Evolutionary conservation across 305 asterid genomes (phyloP), one percentile per base, ranked within the genome.

Genomic region (Solanum hybrid): DNA sequence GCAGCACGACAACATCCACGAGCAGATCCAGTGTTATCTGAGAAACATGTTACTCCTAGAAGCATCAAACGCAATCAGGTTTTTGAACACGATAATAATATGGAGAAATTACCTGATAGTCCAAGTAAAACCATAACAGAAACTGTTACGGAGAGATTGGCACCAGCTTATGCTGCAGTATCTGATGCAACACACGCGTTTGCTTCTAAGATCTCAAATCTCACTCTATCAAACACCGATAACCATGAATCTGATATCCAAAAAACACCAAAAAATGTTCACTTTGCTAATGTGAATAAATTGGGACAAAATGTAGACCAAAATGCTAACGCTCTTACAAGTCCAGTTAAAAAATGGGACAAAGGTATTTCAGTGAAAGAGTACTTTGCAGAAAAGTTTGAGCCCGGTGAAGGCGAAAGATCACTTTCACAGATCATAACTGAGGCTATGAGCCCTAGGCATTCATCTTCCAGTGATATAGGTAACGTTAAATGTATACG

Each of bases 381-480:
- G 94, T 96, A 94, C 85, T 93, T 97, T 92, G 91, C 93, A 94
- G 93, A 94, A 87, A 96, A 96, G 90, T 92, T 96, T 80, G 99
- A 97, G 94, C 99, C 99, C 4, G 99, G 98, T 87, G 99, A 96
- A 56, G 98, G 96, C 29, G 99, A 97, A 66, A 92, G 88, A 90
- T 98, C 98, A 38, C 99, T 97, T 86, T 97, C 99, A n/a, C 95
- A 93, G 90, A 98, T 95, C 78, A 95, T 98, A 90, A 91, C 98
- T 42, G 97, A 97, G 82, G 98, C 97, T 89, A 93, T 95, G 17
- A 97, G 98, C 90, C 99, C 99, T 15, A 95, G 89, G 92, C 93
- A 66, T 78, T 89, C 85, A 75, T 17, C 86, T 37, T 86, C 87
- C 10, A 89, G 85, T 71, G 94, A 94, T 7, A 78, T 90, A 29